Base-by-base conservation (phyloP, 2,329 filamentous ascomycete genomes). In the Coccinonectria pachysandricola region DNA sequence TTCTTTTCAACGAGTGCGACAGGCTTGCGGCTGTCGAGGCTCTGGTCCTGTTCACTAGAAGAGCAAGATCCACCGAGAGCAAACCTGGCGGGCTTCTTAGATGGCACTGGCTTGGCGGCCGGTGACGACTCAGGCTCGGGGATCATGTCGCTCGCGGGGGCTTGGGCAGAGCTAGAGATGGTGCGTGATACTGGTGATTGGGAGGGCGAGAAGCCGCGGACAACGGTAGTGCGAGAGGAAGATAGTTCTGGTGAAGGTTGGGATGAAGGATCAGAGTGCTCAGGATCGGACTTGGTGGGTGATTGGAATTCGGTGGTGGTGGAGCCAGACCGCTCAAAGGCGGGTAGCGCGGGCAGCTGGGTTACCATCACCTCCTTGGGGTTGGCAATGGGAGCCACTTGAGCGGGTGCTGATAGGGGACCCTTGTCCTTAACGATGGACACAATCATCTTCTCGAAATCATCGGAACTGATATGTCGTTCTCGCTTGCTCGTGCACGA, bases 391-490 rank as follows among this genome's bases (percentile, higher is more conserved):
- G 46, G 40, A 16, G 45, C 35, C 23, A 39, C 34, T 5, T 47
- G 41, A 4, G 45, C 42, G 21, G 54, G 54, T 15, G 53, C 53
- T 11, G 68, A 64, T 7, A 75, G 54, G 43, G 64, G 72, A 26
- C 64, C 68, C 54, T 83, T 85, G 56, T 91, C 80, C 55, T 92
- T 83, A 50, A 95, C 91, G 30, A 95, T 95, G 19, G 79, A 85
- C 30, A 82, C 75, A 21, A 95, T 84, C 72, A 96, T 92, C 62
- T 92, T 92, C 57, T 94, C 85, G 15, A 96, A 68, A 45, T 91
- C 83, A 47, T 84, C 72, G 6, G 88, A 85, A n/a, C 86, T 92
- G 42, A 95, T 88, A 58, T 94, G 87, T 48, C 83, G 80, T 52
- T 91, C 82, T 67, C 75, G 39, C 77, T 80, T 74, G 49, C 78